Conservation (phyloP, 306 rosid species). For the Begonia loranthoides region DNA sequence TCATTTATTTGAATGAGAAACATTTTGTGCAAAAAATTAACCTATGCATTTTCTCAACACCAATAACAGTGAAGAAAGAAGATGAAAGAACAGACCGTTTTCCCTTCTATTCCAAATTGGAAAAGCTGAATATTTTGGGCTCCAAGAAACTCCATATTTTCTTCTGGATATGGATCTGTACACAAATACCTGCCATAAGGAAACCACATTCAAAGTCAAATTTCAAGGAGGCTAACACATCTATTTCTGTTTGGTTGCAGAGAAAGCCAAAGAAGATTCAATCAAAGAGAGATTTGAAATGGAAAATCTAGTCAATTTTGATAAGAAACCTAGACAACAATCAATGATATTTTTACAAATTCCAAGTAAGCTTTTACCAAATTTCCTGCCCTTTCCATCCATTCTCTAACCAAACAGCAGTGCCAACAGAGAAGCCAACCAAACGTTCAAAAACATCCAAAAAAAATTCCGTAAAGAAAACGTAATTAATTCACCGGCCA, state of each 20-base stretch:
- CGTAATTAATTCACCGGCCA: no score
- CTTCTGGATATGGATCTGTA: constrained; percentile 77
- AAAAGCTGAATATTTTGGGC: constrained; percentile 50
- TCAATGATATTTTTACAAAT: no score
- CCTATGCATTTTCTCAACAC: background rate
- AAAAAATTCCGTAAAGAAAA: no score
- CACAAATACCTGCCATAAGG: constrained; percentile 63
- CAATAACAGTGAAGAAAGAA: background rate
- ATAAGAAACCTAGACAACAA: no score
- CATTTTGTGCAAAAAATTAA: background rate
- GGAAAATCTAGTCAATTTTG: no score
- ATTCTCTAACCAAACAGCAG: no score
- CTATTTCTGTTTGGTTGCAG: background rate
- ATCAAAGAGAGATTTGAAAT: background rate
- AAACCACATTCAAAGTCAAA: constrained; percentile 5
- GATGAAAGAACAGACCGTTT: constrained; percentile 38
- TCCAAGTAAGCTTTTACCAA: no score
- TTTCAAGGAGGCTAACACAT: background rate
- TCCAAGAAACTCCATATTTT: constrained; percentile 63
- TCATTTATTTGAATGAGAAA: no score
- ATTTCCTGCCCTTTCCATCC: no score
- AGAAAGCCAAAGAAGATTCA: background rate
- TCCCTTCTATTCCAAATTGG: constrained; percentile 91
- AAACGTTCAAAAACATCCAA: no score
- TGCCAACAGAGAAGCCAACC: no score